Evolutionary conservation across 352 stramenopile species (phyloP), one percentile per base, ranked within the genome.

Genomic region (Phytopythium vexans): DNA sequence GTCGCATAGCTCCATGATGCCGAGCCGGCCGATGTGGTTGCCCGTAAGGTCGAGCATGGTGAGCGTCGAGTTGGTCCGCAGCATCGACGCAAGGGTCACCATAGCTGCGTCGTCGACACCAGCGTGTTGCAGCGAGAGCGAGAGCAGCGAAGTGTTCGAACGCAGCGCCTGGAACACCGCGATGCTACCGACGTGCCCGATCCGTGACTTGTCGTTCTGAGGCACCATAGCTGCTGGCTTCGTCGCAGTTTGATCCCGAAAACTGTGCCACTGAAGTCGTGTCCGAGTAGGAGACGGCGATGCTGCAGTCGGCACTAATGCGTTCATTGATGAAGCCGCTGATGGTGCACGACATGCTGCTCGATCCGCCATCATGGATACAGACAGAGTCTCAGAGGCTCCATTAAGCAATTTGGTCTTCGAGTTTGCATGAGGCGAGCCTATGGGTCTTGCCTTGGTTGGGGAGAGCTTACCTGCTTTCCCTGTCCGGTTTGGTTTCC

Each of bases 61-160:
- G 6, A 94, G 63, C 15, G 74, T 72, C 15, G 55, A 69, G 58
- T 94, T 94, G 6, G 60, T 56, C 9, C 67, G 67, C 2, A 92
- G 41, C 64, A 74, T 76, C 15, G 77, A 81, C n/a, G 74, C 77
- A 0, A 94, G 52, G 35, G 82, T 70, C 35, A 57, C 67, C 59
- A 82, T 79, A 1, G 68, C 67, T 10, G 64, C 37, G 46, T 94
- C 85, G 7, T 68, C 60, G 5, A 92, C 66, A 0, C 63, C 66
- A 9, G 62, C 61, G 40, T 82, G 55, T 6, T 86, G 64, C 7
- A 92, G 64, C 7, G 66, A 54, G 12, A 94, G 64, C 7, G 72
- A 75, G 11, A 72, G 21, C 1, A 94, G 54, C 3, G 58, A 21
- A 0, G 51, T 60, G 56, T 92, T 93, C 11, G 77, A 59, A 0